A percentile compares a stretch with the other conserved stretches of the same genome.
Evolutionary conservation across 2,329 filamentous ascomycete species (phyloP).

Genomic region (Ascocoryne sarcoides): DNA sequence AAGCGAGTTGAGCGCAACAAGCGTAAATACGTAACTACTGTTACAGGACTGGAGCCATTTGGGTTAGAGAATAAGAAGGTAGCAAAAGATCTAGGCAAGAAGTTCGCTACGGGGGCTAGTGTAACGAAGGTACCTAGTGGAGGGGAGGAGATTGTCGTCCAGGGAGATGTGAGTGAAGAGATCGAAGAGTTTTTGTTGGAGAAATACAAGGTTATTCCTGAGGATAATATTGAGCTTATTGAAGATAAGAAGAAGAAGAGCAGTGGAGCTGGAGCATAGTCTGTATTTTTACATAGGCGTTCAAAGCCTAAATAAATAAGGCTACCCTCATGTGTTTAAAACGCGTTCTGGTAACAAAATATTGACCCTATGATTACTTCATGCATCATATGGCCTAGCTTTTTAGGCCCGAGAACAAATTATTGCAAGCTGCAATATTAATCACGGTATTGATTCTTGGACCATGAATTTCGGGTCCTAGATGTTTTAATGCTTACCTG

Average conservation of each 20-base stretch:
- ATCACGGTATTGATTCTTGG: too few relatives aligned
- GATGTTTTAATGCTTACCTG: too few relatives aligned
- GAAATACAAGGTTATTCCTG: slow-evolving; percentile 81
- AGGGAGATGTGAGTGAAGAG: slow-evolving; percentile 93
- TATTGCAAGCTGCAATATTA: too few relatives aligned
- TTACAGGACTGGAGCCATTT: slow-evolving; percentile 85
- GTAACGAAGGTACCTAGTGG: slow-evolving; percentile 83
- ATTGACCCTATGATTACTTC: too few relatives aligned
- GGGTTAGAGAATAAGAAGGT: slow-evolving; percentile 92
- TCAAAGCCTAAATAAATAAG: too few relatives aligned
- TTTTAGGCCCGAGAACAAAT: too few relatives aligned
- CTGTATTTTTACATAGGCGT: not conserved
- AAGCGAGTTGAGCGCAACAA: slow-evolving; percentile 98
- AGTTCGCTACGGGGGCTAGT: slow-evolving; percentile 88
- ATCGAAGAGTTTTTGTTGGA: slow-evolving; percentile 85
- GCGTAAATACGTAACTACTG: slow-evolving; percentile 89
- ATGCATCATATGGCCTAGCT: too few relatives aligned
- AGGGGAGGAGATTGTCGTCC: slow-evolving; percentile 93
- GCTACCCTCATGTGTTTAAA: too few relatives aligned
- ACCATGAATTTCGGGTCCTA: too few relatives aligned
- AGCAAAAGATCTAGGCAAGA: slow-evolving; percentile 95
- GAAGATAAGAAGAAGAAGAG: slow-evolving; percentile 94
- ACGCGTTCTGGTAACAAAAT: too few relatives aligned
- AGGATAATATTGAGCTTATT: slow-evolving; percentile 89
- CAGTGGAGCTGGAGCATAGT: slow-evolving; percentile 1